Evolutionary conservation across 345 rosid species (phyloP).

Genomic region (Ceriops zippeliana): DNA sequence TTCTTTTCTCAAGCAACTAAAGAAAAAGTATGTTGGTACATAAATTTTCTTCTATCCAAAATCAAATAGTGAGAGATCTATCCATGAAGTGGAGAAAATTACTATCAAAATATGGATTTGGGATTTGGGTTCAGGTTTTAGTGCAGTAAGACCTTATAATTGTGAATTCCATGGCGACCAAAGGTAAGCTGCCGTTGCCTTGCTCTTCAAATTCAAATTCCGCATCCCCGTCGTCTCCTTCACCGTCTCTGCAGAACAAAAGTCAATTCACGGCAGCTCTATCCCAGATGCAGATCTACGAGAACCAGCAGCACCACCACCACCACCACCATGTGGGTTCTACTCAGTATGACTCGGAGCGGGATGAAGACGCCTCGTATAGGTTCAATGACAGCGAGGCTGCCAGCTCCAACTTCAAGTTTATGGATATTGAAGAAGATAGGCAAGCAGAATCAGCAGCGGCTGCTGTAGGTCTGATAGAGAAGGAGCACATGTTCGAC

Average conservation of each 20-base stretch:
- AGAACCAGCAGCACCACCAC: constrained; percentile 8
- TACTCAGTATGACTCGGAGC: constrained; percentile 11
- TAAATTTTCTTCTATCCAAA: no score
- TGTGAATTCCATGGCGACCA: neutral
- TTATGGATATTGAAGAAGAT: constrained; percentile 21
- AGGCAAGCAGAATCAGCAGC: constrained; percentile 13
- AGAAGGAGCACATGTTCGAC: constrained; percentile 56
- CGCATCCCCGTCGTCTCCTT: constrained; percentile 7
- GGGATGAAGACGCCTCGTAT: constrained; percentile 19
- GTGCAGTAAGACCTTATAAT: constrained; percentile 27
- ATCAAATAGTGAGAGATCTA: no score
- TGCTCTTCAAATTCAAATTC: constrained; percentile 33
- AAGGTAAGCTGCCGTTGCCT: constrained; percentile 25
- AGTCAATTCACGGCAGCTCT: neutral
- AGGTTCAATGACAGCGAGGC: neutral
- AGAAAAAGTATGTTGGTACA: no score
- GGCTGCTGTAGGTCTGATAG: constrained; percentile 15
- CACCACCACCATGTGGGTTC: constrained; percentile 24
- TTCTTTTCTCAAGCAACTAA: no score
- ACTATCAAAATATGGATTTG: constrained; percentile 6
- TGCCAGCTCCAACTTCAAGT: constrained; percentile 6
- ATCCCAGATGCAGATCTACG: constrained; percentile 10
- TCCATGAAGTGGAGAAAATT: no score
- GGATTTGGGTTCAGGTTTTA: constrained; percentile 28
- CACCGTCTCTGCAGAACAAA: constrained; percentile 8